phyloP scores from a whole-genome alignment of 495 filamentous ascomycete species.

The Talaromyces proteolyticus region DNA sequence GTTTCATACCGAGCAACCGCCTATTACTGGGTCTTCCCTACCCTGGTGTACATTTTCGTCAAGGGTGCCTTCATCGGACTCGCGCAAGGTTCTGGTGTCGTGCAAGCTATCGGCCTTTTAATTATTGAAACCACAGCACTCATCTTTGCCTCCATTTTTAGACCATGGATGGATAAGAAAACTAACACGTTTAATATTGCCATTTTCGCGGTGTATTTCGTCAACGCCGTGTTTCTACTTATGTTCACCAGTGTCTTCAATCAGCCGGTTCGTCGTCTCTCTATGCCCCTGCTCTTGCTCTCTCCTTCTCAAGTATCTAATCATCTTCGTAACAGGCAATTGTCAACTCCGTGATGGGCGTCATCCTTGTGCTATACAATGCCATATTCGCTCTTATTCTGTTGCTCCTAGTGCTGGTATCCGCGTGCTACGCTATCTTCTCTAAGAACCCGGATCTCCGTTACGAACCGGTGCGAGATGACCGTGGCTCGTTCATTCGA shows the following conservation, averaged over 20 bases:
- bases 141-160: conserved; percentile 63
- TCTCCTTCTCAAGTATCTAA: background rate
- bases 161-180: conserved; percentile 94
- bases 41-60: conserved; percentile 63
- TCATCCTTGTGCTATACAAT: conserved; percentile 78
- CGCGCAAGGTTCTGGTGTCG: conserved; percentile 53
- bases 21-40: conserved; percentile 80
- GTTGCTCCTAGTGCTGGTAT: conserved; percentile 70
- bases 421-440: conserved; percentile 65
- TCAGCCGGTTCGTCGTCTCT: conserved; percentile 54
- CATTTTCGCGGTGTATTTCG: conserved; percentile 72
- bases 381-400: conserved; percentile 73
- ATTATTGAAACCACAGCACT: conserved; percentile 69
- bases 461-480: conserved; percentile 83
- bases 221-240: conserved; percentile 70
- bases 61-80: conserved; percentile 81
- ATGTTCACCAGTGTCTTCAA: conserved; percentile 66
- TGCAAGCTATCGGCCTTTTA: conserved; percentile 69
- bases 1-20: conserved; percentile 87
- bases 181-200: conserved; percentile 87
- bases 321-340: conserved; percentile 35
- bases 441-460: conserved; percentile 84
- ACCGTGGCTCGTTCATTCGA: conserved; percentile 79
- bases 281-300: background rate
- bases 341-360: conserved; percentile 77